Percentiles rank a stretch among this genome's conserved stretches.
Conservation (phyloP, 2,329 filamentous ascomycete genomes). For the Karstenula rhodostoma region DNA sequence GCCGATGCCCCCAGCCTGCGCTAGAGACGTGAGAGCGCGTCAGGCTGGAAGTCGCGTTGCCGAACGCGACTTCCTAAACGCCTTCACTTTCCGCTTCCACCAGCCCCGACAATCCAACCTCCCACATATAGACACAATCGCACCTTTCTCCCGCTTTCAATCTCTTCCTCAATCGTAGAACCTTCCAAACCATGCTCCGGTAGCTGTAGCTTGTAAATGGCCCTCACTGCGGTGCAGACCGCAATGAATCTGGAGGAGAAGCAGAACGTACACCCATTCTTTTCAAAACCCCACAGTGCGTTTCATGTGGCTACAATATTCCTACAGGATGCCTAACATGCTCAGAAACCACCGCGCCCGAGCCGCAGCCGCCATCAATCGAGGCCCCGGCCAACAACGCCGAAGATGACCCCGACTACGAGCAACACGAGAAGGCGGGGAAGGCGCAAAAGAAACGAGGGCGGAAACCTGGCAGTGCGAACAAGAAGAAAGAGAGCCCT, state of each 20-base stretch:
- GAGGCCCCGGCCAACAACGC: conserved; percentile 20
- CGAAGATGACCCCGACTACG: conserved; percentile 32
- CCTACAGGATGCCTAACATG: conserved; percentile 10
- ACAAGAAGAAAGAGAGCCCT: conserved; percentile 23
- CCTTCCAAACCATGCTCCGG: conserved; percentile 22
- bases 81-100: conserved; percentile 10
- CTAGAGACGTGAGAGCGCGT: too few relatives aligned
- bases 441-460: conserved; percentile 34
- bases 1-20: not conserved
- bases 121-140: conserved; percentile 4
- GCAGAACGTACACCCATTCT: conserved; percentile 51
- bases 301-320: too few relatives aligned
- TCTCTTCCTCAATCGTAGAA: conserved; percentile 1
- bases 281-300: conserved; percentile 42
- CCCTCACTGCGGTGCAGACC: conserved; percentile 44
- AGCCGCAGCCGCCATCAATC: conserved; percentile 15
- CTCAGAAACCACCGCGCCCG: conserved; percentile 25
- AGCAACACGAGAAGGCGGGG: conserved; percentile 26
- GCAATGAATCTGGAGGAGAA: conserved; percentile 49
- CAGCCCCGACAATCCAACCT: not conserved
- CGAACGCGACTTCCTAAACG: conserved; percentile 14
- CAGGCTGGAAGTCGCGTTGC: not conserved
- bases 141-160: not conserved
- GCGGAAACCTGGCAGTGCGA: conserved; percentile 29
- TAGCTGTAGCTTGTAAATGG: conserved; percentile 42